phyloP scores from a whole-genome alignment of 345 rosid genomes.

The Psidium friedrichsthalianum region DNA sequence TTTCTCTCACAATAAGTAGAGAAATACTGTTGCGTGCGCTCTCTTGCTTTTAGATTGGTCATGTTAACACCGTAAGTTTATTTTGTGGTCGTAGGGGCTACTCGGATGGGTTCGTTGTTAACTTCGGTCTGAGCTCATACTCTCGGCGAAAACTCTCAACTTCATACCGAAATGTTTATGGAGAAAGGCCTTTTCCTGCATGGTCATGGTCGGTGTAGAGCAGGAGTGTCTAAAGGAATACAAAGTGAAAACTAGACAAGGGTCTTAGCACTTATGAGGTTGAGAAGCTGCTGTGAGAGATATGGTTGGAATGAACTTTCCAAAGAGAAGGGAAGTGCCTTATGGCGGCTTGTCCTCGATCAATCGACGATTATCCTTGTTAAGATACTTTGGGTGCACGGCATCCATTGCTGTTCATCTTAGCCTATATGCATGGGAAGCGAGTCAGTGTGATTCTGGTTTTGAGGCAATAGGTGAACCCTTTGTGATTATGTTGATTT shows the following conservation, averaged over 20 bases:
- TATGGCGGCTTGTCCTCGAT: slow-evolving; percentile 68
- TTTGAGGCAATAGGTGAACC: slow-evolving; percentile 77
- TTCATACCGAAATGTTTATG: slow-evolving; percentile 4
- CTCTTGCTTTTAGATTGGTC: background rate
- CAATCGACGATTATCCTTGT: slow-evolving; percentile 84
- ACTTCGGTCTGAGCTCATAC: background rate
- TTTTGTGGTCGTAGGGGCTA: background rate
- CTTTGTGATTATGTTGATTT: slow-evolving; percentile 67
- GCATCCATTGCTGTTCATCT: slow-evolving; percentile 72
- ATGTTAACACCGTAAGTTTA: background rate
- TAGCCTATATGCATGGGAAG: slow-evolving; percentile 61
- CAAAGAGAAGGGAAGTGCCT: slow-evolving; percentile 76
- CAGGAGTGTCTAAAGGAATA: slow-evolving; percentile 64
- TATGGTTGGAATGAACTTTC: slow-evolving; percentile 81
- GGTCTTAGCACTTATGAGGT: slow-evolving; percentile 58
- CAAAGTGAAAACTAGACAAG: slow-evolving; percentile 52
- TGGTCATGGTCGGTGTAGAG: slow-evolving; percentile 82
- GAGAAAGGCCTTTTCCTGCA: slow-evolving; percentile 65
- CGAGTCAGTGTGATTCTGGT: slow-evolving; percentile 38
- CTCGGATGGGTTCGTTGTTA: background rate
- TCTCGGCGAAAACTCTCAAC: background rate
- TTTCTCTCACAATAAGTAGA: background rate
- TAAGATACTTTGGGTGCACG: slow-evolving; percentile 79
- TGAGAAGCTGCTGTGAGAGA: slow-evolving; percentile 47
- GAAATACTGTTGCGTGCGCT: background rate